phyloP scores from a whole-genome alignment of 192 early-diverging fungal species.

The Thoreauomyces humboldtii region DNA sequence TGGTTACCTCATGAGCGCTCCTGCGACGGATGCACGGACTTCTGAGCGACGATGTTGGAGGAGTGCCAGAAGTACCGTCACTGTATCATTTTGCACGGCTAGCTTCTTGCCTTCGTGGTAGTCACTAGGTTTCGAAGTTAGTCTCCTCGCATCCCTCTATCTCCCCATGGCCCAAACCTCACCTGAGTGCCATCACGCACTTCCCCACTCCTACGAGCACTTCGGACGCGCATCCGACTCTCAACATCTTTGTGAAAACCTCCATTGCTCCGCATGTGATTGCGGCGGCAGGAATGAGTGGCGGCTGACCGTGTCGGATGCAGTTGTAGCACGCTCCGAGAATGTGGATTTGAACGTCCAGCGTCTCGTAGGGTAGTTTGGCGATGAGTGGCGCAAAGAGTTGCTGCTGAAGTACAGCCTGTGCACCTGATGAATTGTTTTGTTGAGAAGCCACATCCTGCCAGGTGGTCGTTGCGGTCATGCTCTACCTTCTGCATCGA shows the following conservation, averaged over 20 bases:
- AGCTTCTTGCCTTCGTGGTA: constrained; percentile 43
- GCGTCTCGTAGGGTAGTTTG: constrained; percentile 38
- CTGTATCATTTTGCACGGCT: constrained; percentile 37
- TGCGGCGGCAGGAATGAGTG: constrained; percentile 39
- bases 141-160: neutral
- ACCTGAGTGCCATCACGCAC: constrained; percentile 56
- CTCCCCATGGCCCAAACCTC: neutral
- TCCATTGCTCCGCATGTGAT: constrained; percentile 45
- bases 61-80: constrained; percentile 36
- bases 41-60: constrained; percentile 36
- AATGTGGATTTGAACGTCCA: constrained; percentile 51
- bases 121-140: constrained; percentile 28
- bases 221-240: constrained; percentile 33
- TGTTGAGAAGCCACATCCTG: no score
- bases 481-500: constrained; percentile 32
- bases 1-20: constrained; percentile 54
- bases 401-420: neutral
- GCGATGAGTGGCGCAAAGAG: constrained; percentile 33
- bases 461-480: no score
- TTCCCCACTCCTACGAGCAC: constrained; percentile 40
- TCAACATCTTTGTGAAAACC: constrained; percentile 43
- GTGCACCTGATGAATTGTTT: constrained; percentile 3
- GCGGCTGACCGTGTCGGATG: constrained; percentile 37
- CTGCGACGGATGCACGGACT: constrained; percentile 51
- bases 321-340: constrained; percentile 47